These are phyloP conservation scores for Diaporthe eres DNA, from an alignment of 2,329 filamentous ascomycete species.

Conservation along the genomic window DNA sequence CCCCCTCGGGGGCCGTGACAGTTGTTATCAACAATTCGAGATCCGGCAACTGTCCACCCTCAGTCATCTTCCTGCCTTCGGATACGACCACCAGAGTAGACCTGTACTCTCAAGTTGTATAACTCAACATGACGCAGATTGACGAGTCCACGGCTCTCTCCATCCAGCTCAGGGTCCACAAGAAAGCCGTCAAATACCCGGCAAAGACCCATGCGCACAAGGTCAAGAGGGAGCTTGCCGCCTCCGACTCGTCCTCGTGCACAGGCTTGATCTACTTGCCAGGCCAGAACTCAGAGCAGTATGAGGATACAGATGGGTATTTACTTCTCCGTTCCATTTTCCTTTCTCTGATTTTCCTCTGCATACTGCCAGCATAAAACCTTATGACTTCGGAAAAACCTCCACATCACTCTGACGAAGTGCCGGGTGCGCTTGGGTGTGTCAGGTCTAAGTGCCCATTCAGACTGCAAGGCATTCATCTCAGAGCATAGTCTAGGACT, in stretches of 20 bases:
- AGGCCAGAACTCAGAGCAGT: conserved; percentile 64
- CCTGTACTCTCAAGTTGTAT: not conserved
- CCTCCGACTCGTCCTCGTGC: conserved; percentile 44
- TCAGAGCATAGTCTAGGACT: not conserved
- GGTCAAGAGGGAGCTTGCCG: conserved; percentile 65
- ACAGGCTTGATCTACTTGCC: conserved; percentile 67
- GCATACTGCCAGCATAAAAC: not conserved
- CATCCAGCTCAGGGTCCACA: conserved; percentile 1
- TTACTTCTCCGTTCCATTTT: not conserved
- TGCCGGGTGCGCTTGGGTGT: not conserved
- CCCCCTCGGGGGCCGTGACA: not conserved
- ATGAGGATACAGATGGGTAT: conserved; percentile 68
- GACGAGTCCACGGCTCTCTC: conserved; percentile 4
- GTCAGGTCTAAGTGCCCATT: not conserved
- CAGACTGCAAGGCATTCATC: not conserved
- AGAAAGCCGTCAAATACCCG: conserved; percentile 46
- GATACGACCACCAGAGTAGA: not conserved
- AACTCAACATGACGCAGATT: conserved; percentile 22
- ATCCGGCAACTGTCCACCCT: conserved; percentile 4
- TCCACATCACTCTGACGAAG: not conserved
- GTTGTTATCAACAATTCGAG: conserved; percentile 12
- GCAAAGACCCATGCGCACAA: conserved; percentile 71
- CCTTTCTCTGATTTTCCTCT: not conserved
- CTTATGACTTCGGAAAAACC: not conserved
- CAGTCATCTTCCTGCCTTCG: not conserved